Percentiles rank a stretch among this genome's conserved stretches.
Evolutionary conservation across 208 protist species (phyloP).

Genomic region (Endotrypanum monterogeii): DNA sequence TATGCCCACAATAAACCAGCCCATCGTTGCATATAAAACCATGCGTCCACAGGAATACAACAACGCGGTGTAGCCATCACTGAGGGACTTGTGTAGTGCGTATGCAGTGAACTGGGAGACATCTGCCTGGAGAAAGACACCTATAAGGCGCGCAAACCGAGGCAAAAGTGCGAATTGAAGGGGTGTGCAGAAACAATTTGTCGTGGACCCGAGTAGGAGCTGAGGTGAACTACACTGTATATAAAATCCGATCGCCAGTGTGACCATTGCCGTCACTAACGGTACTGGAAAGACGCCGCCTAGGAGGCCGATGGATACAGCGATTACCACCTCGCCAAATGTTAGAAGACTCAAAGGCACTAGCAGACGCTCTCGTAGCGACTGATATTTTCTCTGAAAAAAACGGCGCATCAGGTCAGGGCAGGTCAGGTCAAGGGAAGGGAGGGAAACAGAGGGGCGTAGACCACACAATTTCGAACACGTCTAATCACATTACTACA

Average conservation of each 20-base stretch:
- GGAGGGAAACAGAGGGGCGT: too few relatives aligned
- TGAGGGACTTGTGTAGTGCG: slow-evolving; percentile 25
- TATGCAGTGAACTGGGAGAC: slow-evolving; percentile 29
- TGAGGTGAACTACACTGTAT: slow-evolving; percentile 27
- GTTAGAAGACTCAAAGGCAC: slow-evolving; percentile 34
- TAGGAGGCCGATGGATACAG: slow-evolving; percentile 37
- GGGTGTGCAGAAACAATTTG: slow-evolving; percentile 52
- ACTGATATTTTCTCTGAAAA: slow-evolving; percentile 10
- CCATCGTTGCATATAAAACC: slow-evolving; percentile 34
- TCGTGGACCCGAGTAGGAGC: slow-evolving; percentile 31
- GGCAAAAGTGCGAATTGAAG: slow-evolving; percentile 52
- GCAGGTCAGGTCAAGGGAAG: too few relatives aligned
- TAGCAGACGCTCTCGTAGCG: slow-evolving; percentile 32
- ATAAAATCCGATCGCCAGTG: slow-evolving; percentile 19
- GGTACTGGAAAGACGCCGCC: slow-evolving; percentile 68
- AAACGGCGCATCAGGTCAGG: slow-evolving; percentile 3
- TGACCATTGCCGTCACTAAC: slow-evolving; percentile 41
- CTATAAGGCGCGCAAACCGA: slow-evolving; percentile 24
- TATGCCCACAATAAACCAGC: slow-evolving; percentile 31
- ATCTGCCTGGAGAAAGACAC: slow-evolving; percentile 14
- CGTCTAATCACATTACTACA: not conserved
- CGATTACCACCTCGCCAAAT: slow-evolving; percentile 19
- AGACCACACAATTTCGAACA: not conserved
- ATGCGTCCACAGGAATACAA: slow-evolving; percentile 35
- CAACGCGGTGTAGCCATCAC: slow-evolving; percentile 26